These are phyloP conservation scores for Malassezia yamatoensis DNA, from an alignment of 1,284 basidiomycete species.

Conservation along the genomic window DNA sequence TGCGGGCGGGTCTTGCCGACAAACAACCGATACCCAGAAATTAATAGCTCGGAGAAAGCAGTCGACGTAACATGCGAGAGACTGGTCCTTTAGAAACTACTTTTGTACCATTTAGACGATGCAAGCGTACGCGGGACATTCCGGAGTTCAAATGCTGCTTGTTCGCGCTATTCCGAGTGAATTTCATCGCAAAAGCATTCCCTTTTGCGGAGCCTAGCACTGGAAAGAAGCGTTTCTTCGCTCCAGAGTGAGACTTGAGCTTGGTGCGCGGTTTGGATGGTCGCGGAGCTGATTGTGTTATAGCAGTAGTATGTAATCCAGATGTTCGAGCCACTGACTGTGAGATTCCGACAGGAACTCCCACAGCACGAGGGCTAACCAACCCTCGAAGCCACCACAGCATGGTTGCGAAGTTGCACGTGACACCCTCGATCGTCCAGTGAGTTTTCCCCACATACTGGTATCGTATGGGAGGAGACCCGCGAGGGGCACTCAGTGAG, in stretches of 20 bases:
- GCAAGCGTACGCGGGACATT: slow-evolving; percentile 32
- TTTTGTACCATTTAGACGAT: slow-evolving; percentile 25
- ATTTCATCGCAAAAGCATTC: slow-evolving; percentile 20
- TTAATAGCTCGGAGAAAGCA: slow-evolving; percentile 30
- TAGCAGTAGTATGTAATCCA: neutral
- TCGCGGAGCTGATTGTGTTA: neutral
- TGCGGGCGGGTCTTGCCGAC: slow-evolving; percentile 13
- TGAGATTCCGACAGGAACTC: no score
- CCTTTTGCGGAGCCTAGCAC: slow-evolving; percentile 24
- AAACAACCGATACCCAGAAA: slow-evolving; percentile 2
- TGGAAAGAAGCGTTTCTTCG: slow-evolving; percentile 37
- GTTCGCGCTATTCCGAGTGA: slow-evolving; percentile 28
- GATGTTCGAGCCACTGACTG: no score
- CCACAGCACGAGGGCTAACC: no score
- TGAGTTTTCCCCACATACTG: neutral
- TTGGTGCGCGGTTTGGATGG: slow-evolving; percentile 7
- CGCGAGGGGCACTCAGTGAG: neutral
- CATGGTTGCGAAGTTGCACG: slow-evolving; percentile 1
- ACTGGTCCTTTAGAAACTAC: slow-evolving; percentile 25
- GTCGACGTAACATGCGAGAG: slow-evolving; percentile 27
- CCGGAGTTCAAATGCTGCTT: slow-evolving; percentile 36
- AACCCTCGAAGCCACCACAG: neutral
- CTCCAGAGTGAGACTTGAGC: slow-evolving; percentile 31
- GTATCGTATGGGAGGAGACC: neutral
- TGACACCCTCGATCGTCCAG: neutral